Evolutionary conservation across 192 early-diverging fungal species (phyloP).

Genomic region (Spinellus fusiger): DNA sequence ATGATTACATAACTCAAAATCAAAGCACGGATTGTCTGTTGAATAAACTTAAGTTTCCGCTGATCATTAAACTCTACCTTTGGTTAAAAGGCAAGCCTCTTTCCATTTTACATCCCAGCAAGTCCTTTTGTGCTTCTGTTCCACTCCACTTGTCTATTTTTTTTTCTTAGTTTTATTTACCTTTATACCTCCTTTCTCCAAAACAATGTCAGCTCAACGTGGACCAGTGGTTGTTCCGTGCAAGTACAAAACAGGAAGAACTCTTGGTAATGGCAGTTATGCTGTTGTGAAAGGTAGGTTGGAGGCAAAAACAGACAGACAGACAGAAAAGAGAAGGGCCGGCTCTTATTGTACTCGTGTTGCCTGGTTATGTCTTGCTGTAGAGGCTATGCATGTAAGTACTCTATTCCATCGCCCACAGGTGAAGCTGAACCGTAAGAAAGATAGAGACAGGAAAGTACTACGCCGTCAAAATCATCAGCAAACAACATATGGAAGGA

Average conservation of each 20-base stretch:
- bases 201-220: not conserved
- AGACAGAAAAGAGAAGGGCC: not conserved
- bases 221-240: slow-evolving; percentile 37
- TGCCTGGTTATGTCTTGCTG: not conserved
- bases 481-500: slow-evolving; percentile 66
- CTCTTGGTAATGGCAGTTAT: slow-evolving; percentile 62
- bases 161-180: not conserved
- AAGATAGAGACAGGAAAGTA: slow-evolving; percentile 59
- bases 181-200: not conserved
- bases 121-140: too few species aligned
- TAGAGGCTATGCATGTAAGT: slow-evolving; percentile 53
- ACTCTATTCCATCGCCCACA: not conserved
- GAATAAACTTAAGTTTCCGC: too few species aligned
- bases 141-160: not conserved
- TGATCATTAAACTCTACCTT: too few species aligned
- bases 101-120: too few species aligned
- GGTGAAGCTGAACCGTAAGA: not conserved
- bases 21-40: too few species aligned
- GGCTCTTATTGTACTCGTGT: not conserved
- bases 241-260: slow-evolving; percentile 62
- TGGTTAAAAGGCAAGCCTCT: too few species aligned
- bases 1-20: too few species aligned
- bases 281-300: slow-evolving; percentile 58
- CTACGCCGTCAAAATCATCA: slow-evolving; percentile 80
- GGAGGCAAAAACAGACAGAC: not conserved